Base-by-base conservation (phyloP, 768 basidiomycete species). In the Kwoniella bestiolae region DNA sequence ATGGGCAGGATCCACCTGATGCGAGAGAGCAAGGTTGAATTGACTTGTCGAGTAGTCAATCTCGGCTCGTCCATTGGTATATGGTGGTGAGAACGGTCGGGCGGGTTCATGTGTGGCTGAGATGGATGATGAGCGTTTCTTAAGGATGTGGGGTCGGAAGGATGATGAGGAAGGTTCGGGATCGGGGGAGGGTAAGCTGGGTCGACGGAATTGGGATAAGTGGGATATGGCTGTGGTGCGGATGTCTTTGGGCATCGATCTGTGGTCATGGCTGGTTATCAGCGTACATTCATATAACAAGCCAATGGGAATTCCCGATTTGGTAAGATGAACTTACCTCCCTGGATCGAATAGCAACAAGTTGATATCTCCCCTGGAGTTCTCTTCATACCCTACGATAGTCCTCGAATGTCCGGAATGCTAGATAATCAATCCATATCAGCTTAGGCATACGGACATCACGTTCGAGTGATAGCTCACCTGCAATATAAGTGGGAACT, bases 381-480 rank as follows among this genome's bases (percentile, higher is more conserved):
- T 83, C 41, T 88, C 80, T 79, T 94, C 91, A 71, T 90, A 94
- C 1, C 93, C 93, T 2, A 96, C 85, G 12, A 96, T 87, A 3
- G 89, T 89, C 26, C 90, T 82, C n/a, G 93, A 96, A 82, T 96
- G 93, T 0, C 92, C 91, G 6, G 84, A 78, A 73, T 91, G 88
- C 83, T 95, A 89, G n/a, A 28, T n/a, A 56, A 25, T n/a, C 1
- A 7, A 26, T 52, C 4, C 45, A 8, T 18, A 21, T 21, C 23
- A 25, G 45, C n/a, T 5, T n/a, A 0, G 14, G 2, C 35, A 50
- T 4, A n/a, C n/a, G n/a, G n/a, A n/a, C n/a, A 51, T 4, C 18
- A 28, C 18, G 2, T 38, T 18, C 49, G 23, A 25, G 11, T 29
- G 25, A 7, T 25, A 64, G 53, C 79, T 56, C 35, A 81, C 81